Conservation (phyloP, 371 early-diverging fungal species). For the Funneliformis caledonium region DNA sequence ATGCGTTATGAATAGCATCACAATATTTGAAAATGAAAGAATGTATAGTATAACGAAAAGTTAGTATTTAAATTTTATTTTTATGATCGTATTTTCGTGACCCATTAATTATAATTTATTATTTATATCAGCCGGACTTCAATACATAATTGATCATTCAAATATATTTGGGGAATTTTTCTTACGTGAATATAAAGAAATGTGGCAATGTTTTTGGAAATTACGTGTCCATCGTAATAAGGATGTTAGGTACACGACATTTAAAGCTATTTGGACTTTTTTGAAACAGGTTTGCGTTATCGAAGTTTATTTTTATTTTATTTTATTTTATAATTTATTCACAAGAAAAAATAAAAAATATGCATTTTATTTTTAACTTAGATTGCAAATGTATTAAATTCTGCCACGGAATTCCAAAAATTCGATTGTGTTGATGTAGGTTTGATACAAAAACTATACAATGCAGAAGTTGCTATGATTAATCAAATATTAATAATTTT, state of each 20-base stretch:
- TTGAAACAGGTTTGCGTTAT: conserved; percentile 19
- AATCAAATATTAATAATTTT: not conserved
- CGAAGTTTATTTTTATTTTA: not conserved
- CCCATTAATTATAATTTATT: not conserved
- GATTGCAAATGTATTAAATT: not conserved
- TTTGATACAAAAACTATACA: not conserved
- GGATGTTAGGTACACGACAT: not conserved
- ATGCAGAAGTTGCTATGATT: too few species aligned
- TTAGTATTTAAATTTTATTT: not conserved
- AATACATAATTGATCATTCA: conserved; percentile 24
- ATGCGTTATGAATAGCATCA: conserved; percentile 5
- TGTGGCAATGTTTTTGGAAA: conserved; percentile 22
- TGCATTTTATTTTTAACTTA: not conserved
- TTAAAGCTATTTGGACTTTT: conserved; percentile 20
- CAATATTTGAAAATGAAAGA: conserved; percentile 5
- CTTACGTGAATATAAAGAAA: not conserved
- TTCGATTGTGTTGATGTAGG: not conserved
- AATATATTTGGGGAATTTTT: conserved; percentile 6
- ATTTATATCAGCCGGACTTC: conserved; percentile 2
- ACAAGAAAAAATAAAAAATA: not conserved
- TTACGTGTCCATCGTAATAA: conserved; percentile 5
- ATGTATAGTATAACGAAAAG: conserved; percentile 11
- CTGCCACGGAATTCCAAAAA: not conserved
- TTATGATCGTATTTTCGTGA: not conserved
- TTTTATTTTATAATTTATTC: not conserved